These are phyloP conservation scores for Tagetes erecta DNA, from an alignment of 129 eudicot species.

Conservation along the genomic window DNA sequence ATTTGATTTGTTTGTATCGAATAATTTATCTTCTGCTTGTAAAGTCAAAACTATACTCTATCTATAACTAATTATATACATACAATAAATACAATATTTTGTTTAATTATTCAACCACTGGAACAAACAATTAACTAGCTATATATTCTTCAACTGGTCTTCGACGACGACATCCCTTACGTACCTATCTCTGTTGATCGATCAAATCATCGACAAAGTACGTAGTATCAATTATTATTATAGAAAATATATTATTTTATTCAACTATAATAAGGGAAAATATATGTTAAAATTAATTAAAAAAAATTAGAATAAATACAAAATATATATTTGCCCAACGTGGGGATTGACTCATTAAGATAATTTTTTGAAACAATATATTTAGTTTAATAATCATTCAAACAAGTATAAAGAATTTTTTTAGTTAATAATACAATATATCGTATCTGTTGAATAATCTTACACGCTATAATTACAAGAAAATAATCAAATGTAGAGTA, in stretches of 20 bases:
- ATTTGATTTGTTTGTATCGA: constrained; percentile 7
- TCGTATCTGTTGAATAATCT: neutral
- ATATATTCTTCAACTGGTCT: neutral
- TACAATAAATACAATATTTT: neutral
- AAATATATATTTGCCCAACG: neutral
- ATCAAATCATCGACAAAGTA: neutral
- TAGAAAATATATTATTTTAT: too few species aligned
- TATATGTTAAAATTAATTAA: neutral
- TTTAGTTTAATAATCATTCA: neutral
- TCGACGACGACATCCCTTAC: neutral
- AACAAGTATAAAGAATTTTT: neutral
- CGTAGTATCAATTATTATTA: too few species aligned
- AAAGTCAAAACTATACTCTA: constrained; percentile 10
- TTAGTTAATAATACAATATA: neutral
- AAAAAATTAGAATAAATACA: neutral
- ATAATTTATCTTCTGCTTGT: neutral
- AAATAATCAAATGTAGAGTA: neutral
- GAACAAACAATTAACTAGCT: neutral
- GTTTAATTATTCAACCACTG: neutral
- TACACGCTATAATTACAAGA: neutral
- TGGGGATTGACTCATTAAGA: neutral
- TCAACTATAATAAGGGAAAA: neutral
- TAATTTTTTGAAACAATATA: neutral
- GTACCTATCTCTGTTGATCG: neutral
- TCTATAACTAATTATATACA: neutral